These are phyloP conservation scores for Gomphus bonarii DNA, from an alignment of 1,284 basidiomycete species.

Conservation along the genomic window DNA sequence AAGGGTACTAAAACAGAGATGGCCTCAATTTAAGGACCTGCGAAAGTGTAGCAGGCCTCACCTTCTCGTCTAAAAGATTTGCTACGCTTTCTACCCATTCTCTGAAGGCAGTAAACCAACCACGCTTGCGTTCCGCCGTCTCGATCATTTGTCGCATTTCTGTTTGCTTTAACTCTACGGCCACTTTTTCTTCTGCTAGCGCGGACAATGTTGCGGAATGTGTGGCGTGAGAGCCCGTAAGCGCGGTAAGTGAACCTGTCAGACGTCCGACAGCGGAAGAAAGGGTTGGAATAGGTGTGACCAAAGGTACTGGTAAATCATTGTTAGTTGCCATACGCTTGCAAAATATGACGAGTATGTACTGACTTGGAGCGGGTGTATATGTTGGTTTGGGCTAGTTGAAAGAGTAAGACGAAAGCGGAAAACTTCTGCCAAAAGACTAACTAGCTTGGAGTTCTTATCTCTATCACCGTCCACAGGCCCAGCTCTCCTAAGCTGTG, in stretches of 20 bases:
- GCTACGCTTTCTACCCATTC: conserved; percentile 86
- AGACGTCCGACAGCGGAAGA: conserved; percentile 47
- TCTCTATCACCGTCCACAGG: conserved; percentile 25
- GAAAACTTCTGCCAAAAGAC: background rate
- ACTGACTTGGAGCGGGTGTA: conserved; percentile 66
- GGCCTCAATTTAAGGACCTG: conserved; percentile 6
- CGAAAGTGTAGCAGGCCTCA: conserved; percentile 20
- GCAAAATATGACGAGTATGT: background rate
- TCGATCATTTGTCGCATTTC: conserved; percentile 76
- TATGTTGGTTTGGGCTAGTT: conserved; percentile 44
- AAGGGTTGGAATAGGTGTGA: conserved; percentile 48
- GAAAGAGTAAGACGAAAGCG: background rate
- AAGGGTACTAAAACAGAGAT: conserved; percentile 54
- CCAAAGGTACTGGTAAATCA: conserved; percentile 43
- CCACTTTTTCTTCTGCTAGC: conserved; percentile 56
- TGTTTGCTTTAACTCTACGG: conserved; percentile 65
- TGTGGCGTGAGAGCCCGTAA: conserved; percentile 25
- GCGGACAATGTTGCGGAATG: conserved; percentile 63
- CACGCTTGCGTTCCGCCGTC: conserved; percentile 70
- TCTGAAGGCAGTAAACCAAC: conserved; percentile 80
- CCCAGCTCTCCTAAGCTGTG: conserved; percentile 74
- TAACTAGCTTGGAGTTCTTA: conserved; percentile 17
- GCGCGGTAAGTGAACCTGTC: conserved; percentile 49
- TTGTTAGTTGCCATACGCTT: background rate
- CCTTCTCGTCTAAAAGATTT: conserved; percentile 88